A percentile compares a stretch with the other conserved stretches of the same genome.
Conservation (phyloP, 2,329 filamentous ascomycete species). For the Colletotrichum sp. region DNA sequence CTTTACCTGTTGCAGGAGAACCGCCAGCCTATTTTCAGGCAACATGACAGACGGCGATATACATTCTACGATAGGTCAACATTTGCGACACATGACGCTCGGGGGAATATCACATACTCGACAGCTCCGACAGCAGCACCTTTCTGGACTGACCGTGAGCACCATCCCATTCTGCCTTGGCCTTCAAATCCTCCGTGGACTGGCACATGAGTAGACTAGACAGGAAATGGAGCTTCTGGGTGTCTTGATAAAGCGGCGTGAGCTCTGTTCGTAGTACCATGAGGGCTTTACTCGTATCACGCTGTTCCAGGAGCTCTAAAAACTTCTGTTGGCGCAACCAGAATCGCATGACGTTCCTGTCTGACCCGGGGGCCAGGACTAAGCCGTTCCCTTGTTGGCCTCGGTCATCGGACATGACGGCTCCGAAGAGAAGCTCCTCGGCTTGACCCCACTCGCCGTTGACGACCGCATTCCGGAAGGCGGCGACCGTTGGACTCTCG, state of each 20-base stretch:
- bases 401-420: conserved; percentile 34
- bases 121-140: conserved; percentile 78
- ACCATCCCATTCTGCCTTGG: conserved; percentile 85
- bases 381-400: conserved; percentile 60
- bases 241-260: conserved; percentile 83
- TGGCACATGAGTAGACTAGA: conserved; percentile 92
- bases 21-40: conserved; percentile 85
- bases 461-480: conserved; percentile 82
- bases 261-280: conserved; percentile 86
- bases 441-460: conserved; percentile 83
- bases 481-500: conserved; percentile 85
- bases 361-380: conserved; percentile 75
- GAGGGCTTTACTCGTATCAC: conserved; percentile 76
- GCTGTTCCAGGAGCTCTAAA: conserved; percentile 82
- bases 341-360: conserved; percentile 83
- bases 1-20: conserved; percentile 84
- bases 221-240: conserved; percentile 77
- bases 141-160: conserved; percentile 77
- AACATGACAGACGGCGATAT: conserved; percentile 98
- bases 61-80: conserved; percentile 61
- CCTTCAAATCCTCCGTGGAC: conserved; percentile 76
- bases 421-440: conserved; percentile 77
- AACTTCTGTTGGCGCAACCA: conserved; percentile 93
- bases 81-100: background rate
- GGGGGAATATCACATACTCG: conserved; percentile 61